phyloP scores from a whole-genome alignment of 2,329 filamentous ascomycete species.

The Sclerotiophoma versabilis region DNA sequence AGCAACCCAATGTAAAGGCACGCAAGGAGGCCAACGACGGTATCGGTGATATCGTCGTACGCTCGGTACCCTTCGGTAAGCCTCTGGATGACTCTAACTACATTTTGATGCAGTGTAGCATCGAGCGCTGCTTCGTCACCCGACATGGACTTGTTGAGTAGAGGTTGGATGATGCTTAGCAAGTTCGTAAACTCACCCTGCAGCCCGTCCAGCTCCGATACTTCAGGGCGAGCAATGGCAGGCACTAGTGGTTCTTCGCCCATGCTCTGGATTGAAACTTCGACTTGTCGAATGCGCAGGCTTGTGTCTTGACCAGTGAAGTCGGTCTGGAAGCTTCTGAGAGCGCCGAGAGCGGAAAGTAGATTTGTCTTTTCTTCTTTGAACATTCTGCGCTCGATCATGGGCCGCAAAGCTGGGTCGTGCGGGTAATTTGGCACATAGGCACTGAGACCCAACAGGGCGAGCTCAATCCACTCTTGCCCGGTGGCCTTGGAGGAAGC shows the following conservation, averaged over 20 bases:
- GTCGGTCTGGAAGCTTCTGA: constrained; percentile 69
- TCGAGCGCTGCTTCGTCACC: constrained; percentile 37
- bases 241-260: constrained; percentile 72
- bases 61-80: constrained; percentile 74
- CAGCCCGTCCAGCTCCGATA: constrained; percentile 72
- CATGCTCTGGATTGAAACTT: constrained; percentile 67
- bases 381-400: constrained; percentile 69
- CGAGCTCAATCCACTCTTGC: constrained; percentile 75
- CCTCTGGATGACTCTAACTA: constrained; percentile 74
- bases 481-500: constrained; percentile 1
- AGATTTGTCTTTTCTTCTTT: constrained; percentile 64
- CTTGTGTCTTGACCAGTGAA: constrained; percentile 75
- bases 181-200: constrained; percentile 86
- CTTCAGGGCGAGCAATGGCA: constrained; percentile 73
- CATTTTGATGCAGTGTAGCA: constrained; percentile 58
- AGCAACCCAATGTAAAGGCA: constrained; percentile 79
- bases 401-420: constrained; percentile 72
- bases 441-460: constrained; percentile 74
- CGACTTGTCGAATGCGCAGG: constrained; percentile 68
- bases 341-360: constrained; percentile 62
- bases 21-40: constrained; percentile 78
- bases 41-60: constrained; percentile 85
- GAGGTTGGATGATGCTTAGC: constrained; percentile 53
- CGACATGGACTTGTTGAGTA: constrained; percentile 34
- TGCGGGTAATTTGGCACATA: constrained; percentile 88